Base-by-base conservation (phyloP, 257 asterid species). In the Fraxinus cuspidata region DNA sequence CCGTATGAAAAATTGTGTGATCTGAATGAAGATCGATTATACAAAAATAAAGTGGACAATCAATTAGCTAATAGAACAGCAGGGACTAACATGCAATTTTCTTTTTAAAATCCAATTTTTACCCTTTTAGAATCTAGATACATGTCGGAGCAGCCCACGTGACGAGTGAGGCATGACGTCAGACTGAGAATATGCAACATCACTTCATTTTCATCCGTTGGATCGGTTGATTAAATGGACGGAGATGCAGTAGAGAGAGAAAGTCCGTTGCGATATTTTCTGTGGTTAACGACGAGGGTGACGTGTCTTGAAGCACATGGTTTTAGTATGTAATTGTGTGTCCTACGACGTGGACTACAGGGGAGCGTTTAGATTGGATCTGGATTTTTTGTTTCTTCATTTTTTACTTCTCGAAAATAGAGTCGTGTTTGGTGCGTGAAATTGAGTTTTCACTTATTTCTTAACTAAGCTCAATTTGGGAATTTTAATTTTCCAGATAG, bases 291-390 rank as follows among this genome's bases (percentile, higher is more conserved):
- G 84, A 82, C 81, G 70, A 74, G 78, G 44, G 44, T 82, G 94
- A 85, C 84, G 87, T 87, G 86, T 83, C 85, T 0, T 66, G 73
- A 78, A 77, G 81, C 84, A 63, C 75, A 78, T 77, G 74, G 13
- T 47, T 72, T 77, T 71, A 58, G 79, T 40, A 65, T 73, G 84
- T 72, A 77, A 27, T 35, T 37, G 65, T 40, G 80, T 75, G 18
- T 7, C 65, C 79, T 28, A 7, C 68, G 83, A 84, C 83, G 82
- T 81, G 82, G 81, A 70, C 84, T 65, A 28, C 15, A 65, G 16
- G 40, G 29, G 71, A 60, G 38, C 32, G 73, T 79, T 37, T 32
- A 60, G 81, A 75, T 76, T 78, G 47, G 75, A 79, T 82, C 86
- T 75, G 34, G 35, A 9, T 10, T 21, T 71, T 12, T 37, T 7